A percentile compares a stretch with the other conserved stretches of the same genome.
These are phyloP conservation scores for Saccharomyces hybrid DNA, from an alignment of 1,139 yeast genomes.

Conservation along the genomic window DNA sequence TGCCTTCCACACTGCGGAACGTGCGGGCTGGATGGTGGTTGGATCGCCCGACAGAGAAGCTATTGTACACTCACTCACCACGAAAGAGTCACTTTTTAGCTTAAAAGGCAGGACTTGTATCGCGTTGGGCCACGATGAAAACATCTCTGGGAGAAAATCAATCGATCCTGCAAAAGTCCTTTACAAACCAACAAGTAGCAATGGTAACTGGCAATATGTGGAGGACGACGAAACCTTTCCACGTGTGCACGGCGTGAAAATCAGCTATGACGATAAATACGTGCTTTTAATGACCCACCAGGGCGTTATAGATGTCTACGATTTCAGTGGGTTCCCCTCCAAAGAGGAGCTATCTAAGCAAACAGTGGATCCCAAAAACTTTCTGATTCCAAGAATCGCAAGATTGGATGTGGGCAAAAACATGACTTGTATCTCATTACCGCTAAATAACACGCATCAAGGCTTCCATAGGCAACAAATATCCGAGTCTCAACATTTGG, in stretches of 20 bases:
- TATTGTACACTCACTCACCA: slow-evolving; percentile 1
- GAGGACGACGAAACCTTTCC: slow-evolving; percentile 34
- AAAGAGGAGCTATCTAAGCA: slow-evolving; percentile 8
- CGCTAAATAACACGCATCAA: slow-evolving; percentile 18
- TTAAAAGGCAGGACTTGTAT: slow-evolving; percentile 23
- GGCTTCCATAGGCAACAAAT: background rate
- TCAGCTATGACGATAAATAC: slow-evolving; percentile 56
- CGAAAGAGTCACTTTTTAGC: background rate
- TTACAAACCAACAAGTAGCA: background rate
- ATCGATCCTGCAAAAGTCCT: background rate
- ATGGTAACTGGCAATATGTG: background rate
- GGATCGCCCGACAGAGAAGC: slow-evolving; percentile 77
- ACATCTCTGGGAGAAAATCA: background rate
- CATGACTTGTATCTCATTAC: slow-evolving; percentile 42
- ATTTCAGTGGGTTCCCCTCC: slow-evolving; percentile 19
- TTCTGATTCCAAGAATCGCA: slow-evolving; percentile 12
- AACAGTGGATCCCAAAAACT: background rate
- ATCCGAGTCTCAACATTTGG: slow-evolving; percentile 17
- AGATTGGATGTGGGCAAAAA: slow-evolving; percentile 34
- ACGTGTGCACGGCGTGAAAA: slow-evolving; percentile 61
- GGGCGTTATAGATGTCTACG: slow-evolving; percentile 38
- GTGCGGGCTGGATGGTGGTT: slow-evolving; percentile 48
- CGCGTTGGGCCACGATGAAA: background rate
- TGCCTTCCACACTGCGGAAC: slow-evolving; percentile 47
- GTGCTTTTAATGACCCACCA: slow-evolving; percentile 60